Evolutionary conservation across 176 grass and related monocot species (phyloP), one percentile per base, ranked within the genome.

Genomic region (Eremochloa ophiuroides): DNA sequence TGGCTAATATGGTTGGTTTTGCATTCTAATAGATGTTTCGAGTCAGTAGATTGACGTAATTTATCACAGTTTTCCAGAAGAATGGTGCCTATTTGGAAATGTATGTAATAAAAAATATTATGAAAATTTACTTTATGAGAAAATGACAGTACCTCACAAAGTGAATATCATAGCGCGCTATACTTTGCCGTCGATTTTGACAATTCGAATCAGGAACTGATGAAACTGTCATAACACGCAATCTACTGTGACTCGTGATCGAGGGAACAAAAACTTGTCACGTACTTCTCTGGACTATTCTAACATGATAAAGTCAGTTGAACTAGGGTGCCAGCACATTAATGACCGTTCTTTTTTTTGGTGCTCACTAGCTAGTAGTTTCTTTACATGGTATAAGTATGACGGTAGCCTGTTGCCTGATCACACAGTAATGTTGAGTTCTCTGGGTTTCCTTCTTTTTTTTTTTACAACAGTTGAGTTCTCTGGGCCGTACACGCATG

Each of bases 181-280:
- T n/a, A 76, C 23, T 18, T 31, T 16, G 20, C 20, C 69, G 22
- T 38, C 0, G 0, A 37, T 72, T 44, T 73, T 79, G 35, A 79
- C 22, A n/a, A 78, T 78, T 76, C 53, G 26, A 87, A 72, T 12
- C 37, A 74, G 8, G 2, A 75, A 60, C n/a, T n/a, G n/a, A n/a
- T n/a, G n/a, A n/a, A n/a, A n/a, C 26, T 75, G 47, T 38, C 35
- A 73, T 27, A 20, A 26, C 16, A 22, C 1, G 2, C 39, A 31
- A 62, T 23, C 4, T 42, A 29, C 7, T 15, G 59, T 30, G 59
- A 35, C 13, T n/a, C 0, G 41, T 64, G 20, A n/a, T n/a, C n/a
- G n/a, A n/a, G n/a, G 12, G 17, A 26, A 41, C 26, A 55, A 30
- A 69, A 25, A 60, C 12, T 56, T 13, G 15, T 59, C 10, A 29